Evolutionary conservation across 371 early-diverging fungal genomes (phyloP).

Genomic region (Mortierella sp.): DNA sequence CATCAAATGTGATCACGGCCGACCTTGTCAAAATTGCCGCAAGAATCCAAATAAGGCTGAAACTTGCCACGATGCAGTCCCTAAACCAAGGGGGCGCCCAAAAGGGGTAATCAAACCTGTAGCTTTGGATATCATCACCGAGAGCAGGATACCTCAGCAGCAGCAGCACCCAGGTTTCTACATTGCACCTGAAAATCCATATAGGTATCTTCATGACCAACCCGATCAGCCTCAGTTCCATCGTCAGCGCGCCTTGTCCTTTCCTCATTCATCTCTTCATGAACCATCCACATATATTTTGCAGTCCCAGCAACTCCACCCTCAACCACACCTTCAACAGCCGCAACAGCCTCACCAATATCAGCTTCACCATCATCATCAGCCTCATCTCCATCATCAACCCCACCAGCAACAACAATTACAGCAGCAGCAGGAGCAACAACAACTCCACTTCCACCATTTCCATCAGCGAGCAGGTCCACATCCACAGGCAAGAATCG

Average conservation of each 20-base stretch:
- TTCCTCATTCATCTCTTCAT: slow-evolving; percentile 20
- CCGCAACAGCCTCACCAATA: slow-evolving; percentile 3
- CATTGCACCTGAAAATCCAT: background rate
- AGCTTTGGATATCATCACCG: slow-evolving; percentile 12
- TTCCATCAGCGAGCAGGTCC: slow-evolving; percentile 16
- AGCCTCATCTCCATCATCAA: background rate
- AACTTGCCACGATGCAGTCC: slow-evolving; percentile 45
- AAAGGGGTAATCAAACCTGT: slow-evolving; percentile 45
- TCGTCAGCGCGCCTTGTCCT: slow-evolving; percentile 44
- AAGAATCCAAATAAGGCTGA: slow-evolving; percentile 45
- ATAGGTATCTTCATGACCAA: slow-evolving; percentile 2
- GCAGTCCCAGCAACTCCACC: slow-evolving; percentile 17
- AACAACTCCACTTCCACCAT: background rate
- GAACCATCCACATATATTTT: slow-evolving; percentile 13
- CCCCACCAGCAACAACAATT: slow-evolving; percentile 14
- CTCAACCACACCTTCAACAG: slow-evolving; percentile 1
- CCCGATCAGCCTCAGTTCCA: slow-evolving; percentile 20
- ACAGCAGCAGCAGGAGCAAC: slow-evolving; percentile 17
- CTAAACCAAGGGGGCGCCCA: slow-evolving; percentile 52
- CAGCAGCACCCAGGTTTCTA: slow-evolving; percentile 10
- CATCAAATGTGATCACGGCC: slow-evolving; percentile 51
- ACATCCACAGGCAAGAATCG: slow-evolving; percentile 13
- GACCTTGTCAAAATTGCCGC: slow-evolving; percentile 51
- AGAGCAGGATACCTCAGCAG: background rate
- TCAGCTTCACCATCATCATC: background rate